Conservation (phyloP, 2,329 filamentous ascomycete species). For the Botryosphaeria dothidea region DNA sequence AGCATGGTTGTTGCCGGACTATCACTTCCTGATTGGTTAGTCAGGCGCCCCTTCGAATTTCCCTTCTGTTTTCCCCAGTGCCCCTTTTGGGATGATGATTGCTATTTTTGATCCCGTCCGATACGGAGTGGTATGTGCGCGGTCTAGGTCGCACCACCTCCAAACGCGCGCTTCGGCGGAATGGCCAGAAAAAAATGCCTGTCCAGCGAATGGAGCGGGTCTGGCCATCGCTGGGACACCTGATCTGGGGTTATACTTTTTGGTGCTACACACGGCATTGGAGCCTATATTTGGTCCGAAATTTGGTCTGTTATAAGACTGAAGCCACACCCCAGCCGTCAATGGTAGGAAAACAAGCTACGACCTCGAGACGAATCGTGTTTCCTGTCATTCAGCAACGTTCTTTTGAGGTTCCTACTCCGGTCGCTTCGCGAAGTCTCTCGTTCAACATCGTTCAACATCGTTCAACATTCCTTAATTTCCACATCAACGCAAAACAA, state of each 20-base stretch:
- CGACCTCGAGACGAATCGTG: background rate
- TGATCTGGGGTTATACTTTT: background rate
- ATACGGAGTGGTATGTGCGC: background rate
- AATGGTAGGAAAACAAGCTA: background rate
- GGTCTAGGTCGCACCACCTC: background rate
- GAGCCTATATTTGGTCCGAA: background rate
- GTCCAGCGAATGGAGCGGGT: background rate
- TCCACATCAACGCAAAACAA: background rate
- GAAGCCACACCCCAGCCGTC: background rate
- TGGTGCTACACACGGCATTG: background rate
- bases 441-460: too few relatives aligned
- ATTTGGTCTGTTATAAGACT: background rate
- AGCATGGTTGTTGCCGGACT: background rate
- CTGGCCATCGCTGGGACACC: background rate
- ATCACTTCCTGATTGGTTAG: background rate
- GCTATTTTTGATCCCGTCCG: background rate
- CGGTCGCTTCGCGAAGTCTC: background rate
- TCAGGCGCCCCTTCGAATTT: conserved; percentile 6
- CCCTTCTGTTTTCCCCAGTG: background rate
- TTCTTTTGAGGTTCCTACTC: background rate
- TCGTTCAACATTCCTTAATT: background rate
- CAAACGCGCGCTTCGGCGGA: background rate
- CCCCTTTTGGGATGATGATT: background rate
- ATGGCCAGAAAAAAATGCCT: background rate
- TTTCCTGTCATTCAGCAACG: background rate